Evolutionary conservation across 2,329 filamentous ascomycete species (phyloP).

Genomic region (Aspergillus sp.): DNA sequence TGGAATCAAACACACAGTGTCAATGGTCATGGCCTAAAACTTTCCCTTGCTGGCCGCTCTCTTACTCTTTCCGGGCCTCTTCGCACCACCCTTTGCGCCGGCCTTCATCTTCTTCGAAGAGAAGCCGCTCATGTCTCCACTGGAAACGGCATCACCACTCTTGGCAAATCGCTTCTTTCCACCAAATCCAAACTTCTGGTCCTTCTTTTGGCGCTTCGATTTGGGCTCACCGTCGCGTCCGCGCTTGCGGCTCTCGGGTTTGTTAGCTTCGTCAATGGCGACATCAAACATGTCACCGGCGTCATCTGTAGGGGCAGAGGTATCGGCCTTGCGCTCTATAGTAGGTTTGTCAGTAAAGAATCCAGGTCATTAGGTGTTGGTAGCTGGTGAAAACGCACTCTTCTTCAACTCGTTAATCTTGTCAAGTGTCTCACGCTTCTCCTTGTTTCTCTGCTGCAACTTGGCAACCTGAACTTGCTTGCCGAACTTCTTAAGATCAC

Average conservation of each 20-base stretch:
- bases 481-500: conserved; percentile 97
- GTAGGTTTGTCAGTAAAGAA: conserved; percentile 4
- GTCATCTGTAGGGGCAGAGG: conserved; percentile 64
- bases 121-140: conserved; percentile 75
- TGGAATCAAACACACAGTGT: conserved; percentile 1
- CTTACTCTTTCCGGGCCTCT: conserved; percentile 49
- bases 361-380: conserved; percentile 13
- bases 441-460: conserved; percentile 87
- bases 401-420: conserved; percentile 94
- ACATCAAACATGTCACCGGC: conserved; percentile 82
- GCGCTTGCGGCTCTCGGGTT: conserved; percentile 46
- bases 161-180: conserved; percentile 91
- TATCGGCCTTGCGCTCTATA: conserved; percentile 71
- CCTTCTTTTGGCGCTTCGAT: conserved; percentile 82
- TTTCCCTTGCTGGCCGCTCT: conserved; percentile 32
- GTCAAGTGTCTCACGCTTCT: conserved; percentile 86
- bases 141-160: conserved; percentile 82
- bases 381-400: conserved; percentile 59
- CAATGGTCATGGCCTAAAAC: conserved; percentile 9
- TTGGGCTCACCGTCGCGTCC: conserved; percentile 36
- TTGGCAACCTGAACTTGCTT: conserved; percentile 97
- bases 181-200: conserved; percentile 90
- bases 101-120: conserved; percentile 82
- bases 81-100: conserved; percentile 27
- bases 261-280: conserved; percentile 67